Evolutionary conservation across 805 yeast species (phyloP), one percentile per base, ranked within the genome.

Genomic region (Cyberlindnera maclurae): DNA sequence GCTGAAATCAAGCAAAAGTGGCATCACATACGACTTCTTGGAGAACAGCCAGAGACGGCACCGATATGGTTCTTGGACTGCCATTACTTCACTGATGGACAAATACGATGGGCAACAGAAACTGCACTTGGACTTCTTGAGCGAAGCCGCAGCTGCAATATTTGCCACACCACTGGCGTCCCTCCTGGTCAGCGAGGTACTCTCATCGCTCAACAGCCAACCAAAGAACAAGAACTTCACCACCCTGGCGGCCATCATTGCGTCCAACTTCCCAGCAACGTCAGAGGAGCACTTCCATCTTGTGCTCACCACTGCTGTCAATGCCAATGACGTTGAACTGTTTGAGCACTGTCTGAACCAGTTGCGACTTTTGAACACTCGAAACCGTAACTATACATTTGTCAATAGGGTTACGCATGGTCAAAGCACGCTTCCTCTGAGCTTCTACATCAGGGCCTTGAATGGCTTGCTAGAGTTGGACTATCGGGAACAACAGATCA

Each of bases 161-260:
- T 36, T 36, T 15, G 38, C 18, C 17, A 35, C 46, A 5, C 29
- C 34, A 10, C 27, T 45, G 31, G 33, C 36, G 22, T 26, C 35
- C 2, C 13, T 42, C 16, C 33, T 39, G 3, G 29, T 29, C 15
- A 15, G 16, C 8, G n/a, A 11, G 7, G 4, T 45, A 15, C 29
- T 40, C 18, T 8, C 12, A 2, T 29, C 6, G 3, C 24, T 41
- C 4, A 18, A 33, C 15, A n/a, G 15, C 8, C n/a, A 26, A 3
- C 42, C 43, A 9, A 12, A 26, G 5, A 45, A 45, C 24, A 34
- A 38, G 26, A 46, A 46, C 30, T 43, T 36, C 39, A 29, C 33
- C 12, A 26, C 40, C 1, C 28, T 46, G 27, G 32, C 37, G 4
- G 18, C 33, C 15, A 29, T 35, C 12, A 20, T 35, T n/a, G 31